Evolutionary conservation across 805 yeast species (phyloP).

Genomic region (Torulaspora franciscae): DNA sequence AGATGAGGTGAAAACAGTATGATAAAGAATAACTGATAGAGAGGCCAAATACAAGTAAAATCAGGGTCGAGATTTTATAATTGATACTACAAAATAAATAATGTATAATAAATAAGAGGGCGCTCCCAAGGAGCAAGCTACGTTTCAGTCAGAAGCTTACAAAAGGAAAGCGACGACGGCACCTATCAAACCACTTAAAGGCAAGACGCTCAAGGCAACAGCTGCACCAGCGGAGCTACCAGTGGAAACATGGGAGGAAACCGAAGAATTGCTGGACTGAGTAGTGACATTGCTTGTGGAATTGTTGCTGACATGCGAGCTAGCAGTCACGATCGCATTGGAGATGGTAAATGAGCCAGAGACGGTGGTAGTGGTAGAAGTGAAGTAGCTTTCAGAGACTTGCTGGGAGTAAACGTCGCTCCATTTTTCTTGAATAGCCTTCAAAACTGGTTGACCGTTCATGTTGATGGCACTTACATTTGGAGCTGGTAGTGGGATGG

Average conservation of each 20-base stretch:
- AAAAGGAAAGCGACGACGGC: constrained; percentile 5
- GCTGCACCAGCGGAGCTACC: constrained; percentile 8
- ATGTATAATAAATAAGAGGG: not conserved
- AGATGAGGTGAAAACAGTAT: no score
- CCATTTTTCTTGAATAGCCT: constrained; percentile 36
- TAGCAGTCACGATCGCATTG: constrained; percentile 1
- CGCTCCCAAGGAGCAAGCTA: constrained; percentile 1
- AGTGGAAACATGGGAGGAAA: not conserved
- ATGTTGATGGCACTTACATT: constrained; percentile 35
- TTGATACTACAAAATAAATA: not conserved
- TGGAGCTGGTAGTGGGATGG: constrained; percentile 36
- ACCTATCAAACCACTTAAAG: constrained; percentile 12
- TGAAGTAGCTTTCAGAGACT: constrained; percentile 28
- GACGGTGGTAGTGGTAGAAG: constrained; percentile 35
- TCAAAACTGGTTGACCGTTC: constrained; percentile 36
- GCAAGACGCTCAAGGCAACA: constrained; percentile 7
- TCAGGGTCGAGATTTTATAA: not conserved
- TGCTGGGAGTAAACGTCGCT: constrained; percentile 28
- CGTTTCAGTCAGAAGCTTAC: not conserved
- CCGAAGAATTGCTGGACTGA: constrained; percentile 1
- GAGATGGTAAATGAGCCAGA: constrained; percentile 10
- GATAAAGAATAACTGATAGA: not conserved
- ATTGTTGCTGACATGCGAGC: not conserved
- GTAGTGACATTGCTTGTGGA: not conserved
- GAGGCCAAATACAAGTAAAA: not conserved